Evolutionary conservation across 108 stramenopile genomes (phyloP).

Genomic region (Tribonema minus): DNA sequence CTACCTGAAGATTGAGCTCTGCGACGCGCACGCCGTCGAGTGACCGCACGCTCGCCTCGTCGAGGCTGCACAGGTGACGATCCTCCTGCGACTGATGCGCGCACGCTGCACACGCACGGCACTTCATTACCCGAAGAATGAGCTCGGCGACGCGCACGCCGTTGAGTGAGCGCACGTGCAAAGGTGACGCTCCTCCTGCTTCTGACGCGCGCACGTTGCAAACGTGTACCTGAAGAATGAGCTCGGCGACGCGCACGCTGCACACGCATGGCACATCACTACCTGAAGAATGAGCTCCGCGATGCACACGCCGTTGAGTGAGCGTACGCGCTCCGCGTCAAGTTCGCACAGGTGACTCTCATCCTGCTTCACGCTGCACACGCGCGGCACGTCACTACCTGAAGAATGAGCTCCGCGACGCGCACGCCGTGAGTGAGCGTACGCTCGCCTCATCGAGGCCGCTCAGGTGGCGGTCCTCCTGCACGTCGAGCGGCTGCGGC

Average conservation of each 20-base stretch:
- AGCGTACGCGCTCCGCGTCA: conserved; percentile 75
- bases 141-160: conserved; percentile 82
- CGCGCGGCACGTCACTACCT: too few relatives aligned
- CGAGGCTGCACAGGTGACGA: conserved; percentile 77
- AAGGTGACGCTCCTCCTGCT: too few relatives aligned
- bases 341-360: too few relatives aligned
- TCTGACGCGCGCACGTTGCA: too few relatives aligned
- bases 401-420: conserved; percentile 81
- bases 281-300: conserved; percentile 83
- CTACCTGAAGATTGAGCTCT: conserved; percentile 81
- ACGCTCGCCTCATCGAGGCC: conserved; percentile 77
- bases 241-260: conserved; percentile 82
- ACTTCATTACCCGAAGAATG: conserved; percentile 69
- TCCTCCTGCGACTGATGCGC: too few relatives aligned
- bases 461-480: conserved; percentile 79
- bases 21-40: conserved; percentile 88
- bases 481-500: conserved; percentile 73
- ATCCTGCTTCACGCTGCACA: too few relatives aligned
- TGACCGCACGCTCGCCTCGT: conserved; percentile 71
- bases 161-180: too few relatives aligned
- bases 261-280: too few relatives aligned
- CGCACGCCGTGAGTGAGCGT: conserved; percentile 85
- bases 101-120: too few relatives aligned
- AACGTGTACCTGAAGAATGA: conserved; percentile 71
- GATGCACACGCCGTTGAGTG: conserved; percentile 81